Percentiles rank a stretch among this genome's conserved stretches.
These are phyloP conservation scores for Phoma sp. DNA, from an alignment of 2,329 filamentous ascomycete genomes.

Conservation along the genomic window DNA sequence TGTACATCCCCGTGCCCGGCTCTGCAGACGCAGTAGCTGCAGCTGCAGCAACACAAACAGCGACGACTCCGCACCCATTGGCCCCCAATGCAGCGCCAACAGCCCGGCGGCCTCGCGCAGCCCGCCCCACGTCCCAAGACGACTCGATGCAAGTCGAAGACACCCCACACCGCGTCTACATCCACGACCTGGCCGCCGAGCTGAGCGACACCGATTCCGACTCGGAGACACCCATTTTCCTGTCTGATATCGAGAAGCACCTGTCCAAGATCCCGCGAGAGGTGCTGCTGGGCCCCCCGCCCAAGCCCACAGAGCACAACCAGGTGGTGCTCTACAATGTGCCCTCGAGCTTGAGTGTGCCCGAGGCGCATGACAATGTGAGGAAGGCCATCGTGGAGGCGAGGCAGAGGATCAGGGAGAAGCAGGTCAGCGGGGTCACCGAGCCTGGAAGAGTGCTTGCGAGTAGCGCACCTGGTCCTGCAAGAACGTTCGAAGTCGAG, in stretches of 20 bases:
- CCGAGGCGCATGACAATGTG: slow-evolving; percentile 74
- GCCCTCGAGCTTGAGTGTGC: slow-evolving; percentile 75
- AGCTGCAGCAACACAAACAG: neutral
- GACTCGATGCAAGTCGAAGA: slow-evolving; percentile 86
- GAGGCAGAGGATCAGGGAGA: slow-evolving; percentile 69
- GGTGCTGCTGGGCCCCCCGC: slow-evolving; percentile 62
- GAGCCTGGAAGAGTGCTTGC: slow-evolving; percentile 35
- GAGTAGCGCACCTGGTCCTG: neutral
- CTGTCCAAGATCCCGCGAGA: slow-evolving; percentile 72
- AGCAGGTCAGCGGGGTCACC: slow-evolving; percentile 51
- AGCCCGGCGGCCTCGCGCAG: slow-evolving; percentile 16
- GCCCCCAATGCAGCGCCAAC: slow-evolving; percentile 15
- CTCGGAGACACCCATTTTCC: slow-evolving; percentile 72
- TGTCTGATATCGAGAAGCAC: slow-evolving; percentile 84
- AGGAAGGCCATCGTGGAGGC: slow-evolving; percentile 84
- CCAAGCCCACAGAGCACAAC: slow-evolving; percentile 57
- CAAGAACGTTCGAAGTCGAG: neutral
- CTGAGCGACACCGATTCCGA: slow-evolving; percentile 71
- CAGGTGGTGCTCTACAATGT: slow-evolving; percentile 82
- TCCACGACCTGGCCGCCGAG: slow-evolving; percentile 88
- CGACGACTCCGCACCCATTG: slow-evolving; percentile 16
- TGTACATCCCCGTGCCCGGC: slow-evolving; percentile 66
- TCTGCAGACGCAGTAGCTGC: slow-evolving; percentile 28
- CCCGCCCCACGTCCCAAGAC: slow-evolving; percentile 40
- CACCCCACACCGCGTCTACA: slow-evolving; percentile 85